Base-by-base conservation (phyloP, 352 stramenopile genomes). In the Phytophthora aleatoria region DNA sequence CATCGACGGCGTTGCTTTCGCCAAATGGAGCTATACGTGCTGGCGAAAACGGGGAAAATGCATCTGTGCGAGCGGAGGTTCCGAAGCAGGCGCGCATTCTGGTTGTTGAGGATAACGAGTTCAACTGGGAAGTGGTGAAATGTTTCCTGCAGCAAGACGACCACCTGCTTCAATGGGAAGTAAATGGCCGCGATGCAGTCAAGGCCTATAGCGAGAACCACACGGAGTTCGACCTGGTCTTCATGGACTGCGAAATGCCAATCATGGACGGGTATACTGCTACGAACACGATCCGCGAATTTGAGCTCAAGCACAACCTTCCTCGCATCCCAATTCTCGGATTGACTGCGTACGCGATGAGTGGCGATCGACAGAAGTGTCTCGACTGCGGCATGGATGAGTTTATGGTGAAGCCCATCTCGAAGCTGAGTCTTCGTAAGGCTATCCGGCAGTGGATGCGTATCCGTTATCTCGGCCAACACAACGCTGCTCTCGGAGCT, bases 231-330 rank as follows among this genome's bases (percentile, higher is more conserved):
- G 77, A 87, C 30, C 39, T 89, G 49, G 74, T 90, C 39, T 87
- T 89, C 49, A 90, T 90, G 81, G 81, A 90, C 58, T 89, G 80
- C 54, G 81, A 90, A 50, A 90, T 90, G 81, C 81, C 81, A 9
- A 75, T 89, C n/a, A 90, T 90, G 81, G 79, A 90, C 43, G 81
- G 81, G 1, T 90, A 90, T 61, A 71, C 76, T n/a, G 81, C 81
- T 33, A 87, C 81, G 2, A 52, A 51, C 8, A 64, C 59, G 30
- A 87, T 90, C 45, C 79, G 81, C 2, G 56, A 90, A 27, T 87
- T 79, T 53, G 81, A 87, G 39, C 38, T 57, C 4, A 68, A 85
- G 26, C 69, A 77, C 30, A 61, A 74, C 24, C 69, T 89, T 35
- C 57, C 75, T 2, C 79, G 75, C 4, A 85, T 89, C 16, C 80